Evolutionary conservation across 345 rosid genomes (phyloP), one percentile per base, ranked within the genome.

Genomic region (Crucihimalaya himalaica): DNA sequence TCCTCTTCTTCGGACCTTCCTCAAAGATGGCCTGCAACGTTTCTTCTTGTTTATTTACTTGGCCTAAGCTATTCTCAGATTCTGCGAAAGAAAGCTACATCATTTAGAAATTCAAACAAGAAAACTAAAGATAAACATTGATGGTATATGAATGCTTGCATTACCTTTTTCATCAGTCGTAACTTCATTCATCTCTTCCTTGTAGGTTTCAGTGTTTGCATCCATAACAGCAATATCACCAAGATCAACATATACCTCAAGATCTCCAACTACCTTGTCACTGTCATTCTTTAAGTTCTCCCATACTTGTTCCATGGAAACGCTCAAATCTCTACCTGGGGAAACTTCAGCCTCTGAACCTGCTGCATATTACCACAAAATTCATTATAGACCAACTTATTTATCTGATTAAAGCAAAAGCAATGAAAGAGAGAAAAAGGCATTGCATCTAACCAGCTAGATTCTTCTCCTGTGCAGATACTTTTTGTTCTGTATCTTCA

Each of bases 291-390:
- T 78, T 28, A 45, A 45, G 18, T 28, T 21, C 32, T 78, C 73
- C 73, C 71, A 55, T 76, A 76, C 78, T 59, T 63, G 68, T 74
- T 83, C 78, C 64, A 76, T 48, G 3, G 68, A 53, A 35, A 47
- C 74, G 75, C 47, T 78, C 42, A 77, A 43, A 62, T 72, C 80
- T 62, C 68, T 57, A 29, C 61, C 68, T n/a, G 81, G 47, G 42
- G 28, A 16, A 48, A 61, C 73, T 57, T 75, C 74, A 8, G 35
- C 15, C 6, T 73, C 80, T 42, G 62, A 18, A 20, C 45, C 73
- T 67, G 54, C 73, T 67, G 54, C 66, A 50, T 39, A 51, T 66
- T 27, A 74, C 53, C 53, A 48, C 34, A 50, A 55, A 16, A 39
- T 2, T n/a, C 35, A 29, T 59, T 50, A 37, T 10, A 59, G 12